Conservation (phyloP, 73 alveolate species). For the Paramecium biaurelia region DNA sequence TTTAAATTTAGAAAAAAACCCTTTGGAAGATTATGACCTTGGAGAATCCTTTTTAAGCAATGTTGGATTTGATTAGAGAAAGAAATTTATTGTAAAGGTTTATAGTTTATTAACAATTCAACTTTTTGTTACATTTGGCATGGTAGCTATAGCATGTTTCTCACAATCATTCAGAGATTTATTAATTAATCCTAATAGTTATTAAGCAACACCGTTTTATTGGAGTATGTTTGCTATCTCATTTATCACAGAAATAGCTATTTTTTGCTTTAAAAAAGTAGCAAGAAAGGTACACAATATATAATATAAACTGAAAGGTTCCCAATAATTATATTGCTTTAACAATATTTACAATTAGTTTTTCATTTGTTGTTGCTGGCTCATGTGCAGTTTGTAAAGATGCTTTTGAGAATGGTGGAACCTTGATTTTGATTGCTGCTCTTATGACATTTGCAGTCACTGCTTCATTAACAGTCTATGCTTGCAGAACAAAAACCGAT, state of each 20-base stretch:
- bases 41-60: neutral
- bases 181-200: neutral
- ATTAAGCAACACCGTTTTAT: neutral
- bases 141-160: neutral
- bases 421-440: constrained; percentile 68
- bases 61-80: constrained; percentile 16
- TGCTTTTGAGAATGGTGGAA: constrained; percentile 20
- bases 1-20: neutral
- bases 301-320: neutral
- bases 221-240: constrained; percentile 12
- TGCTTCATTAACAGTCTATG: constrained; percentile 71
- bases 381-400: constrained; percentile 26
- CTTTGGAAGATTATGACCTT: neutral
- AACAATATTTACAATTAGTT: constrained; percentile 8
- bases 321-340: constrained; percentile 40
- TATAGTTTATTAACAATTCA: neutral
- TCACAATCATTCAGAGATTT: neutral
- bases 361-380: constrained; percentile 7
- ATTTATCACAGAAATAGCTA: constrained; percentile 26
- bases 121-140: neutral
- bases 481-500: constrained; percentile 74
- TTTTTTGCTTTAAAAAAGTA: constrained; percentile 19
- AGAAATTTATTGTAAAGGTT: neutral
- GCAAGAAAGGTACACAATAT: constrained; percentile 28
- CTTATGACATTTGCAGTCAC: constrained; percentile 67